Evolutionary conservation across 305 asterid genomes (phyloP).

Genomic region (Fraxinus angustifolia): DNA sequence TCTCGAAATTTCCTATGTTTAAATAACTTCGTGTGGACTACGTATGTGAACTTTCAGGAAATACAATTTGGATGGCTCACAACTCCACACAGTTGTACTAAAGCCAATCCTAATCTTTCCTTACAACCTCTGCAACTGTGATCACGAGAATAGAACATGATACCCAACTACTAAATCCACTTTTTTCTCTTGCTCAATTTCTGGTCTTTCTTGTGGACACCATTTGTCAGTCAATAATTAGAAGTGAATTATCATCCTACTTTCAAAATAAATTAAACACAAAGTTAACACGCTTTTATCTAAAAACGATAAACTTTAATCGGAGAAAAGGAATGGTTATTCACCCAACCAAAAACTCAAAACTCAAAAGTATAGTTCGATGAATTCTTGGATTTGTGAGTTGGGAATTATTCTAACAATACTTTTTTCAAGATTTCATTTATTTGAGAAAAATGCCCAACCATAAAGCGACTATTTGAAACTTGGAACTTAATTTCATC

Average conservation of each 20-base stretch:
- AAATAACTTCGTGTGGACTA: background rate
- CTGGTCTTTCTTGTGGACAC: constrained; percentile 32
- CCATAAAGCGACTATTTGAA: background rate
- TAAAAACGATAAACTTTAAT: background rate
- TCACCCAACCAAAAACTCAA: background rate
- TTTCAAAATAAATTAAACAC: background rate
- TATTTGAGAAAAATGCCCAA: background rate
- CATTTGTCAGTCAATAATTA: background rate
- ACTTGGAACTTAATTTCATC: background rate
- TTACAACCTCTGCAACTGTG: constrained; percentile 29
- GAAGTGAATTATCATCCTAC: background rate
- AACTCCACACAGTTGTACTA: constrained; percentile 12
- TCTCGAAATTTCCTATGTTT: background rate
- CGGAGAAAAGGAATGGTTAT: background rate
- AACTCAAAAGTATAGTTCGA: background rate
- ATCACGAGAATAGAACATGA: constrained; percentile 58
- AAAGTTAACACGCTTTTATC: background rate
- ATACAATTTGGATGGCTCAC: background rate
- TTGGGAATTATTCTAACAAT: background rate
- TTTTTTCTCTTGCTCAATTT: constrained; percentile 8
- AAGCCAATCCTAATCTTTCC: background rate
- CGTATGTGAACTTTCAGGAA: background rate
- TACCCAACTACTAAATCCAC: constrained; percentile 36
- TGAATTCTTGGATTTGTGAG: background rate
- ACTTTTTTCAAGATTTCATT: background rate